Evolutionary conservation across 1,139 yeast species (phyloP).

Genomic region (Casaregolazyma suthepensis): DNA sequence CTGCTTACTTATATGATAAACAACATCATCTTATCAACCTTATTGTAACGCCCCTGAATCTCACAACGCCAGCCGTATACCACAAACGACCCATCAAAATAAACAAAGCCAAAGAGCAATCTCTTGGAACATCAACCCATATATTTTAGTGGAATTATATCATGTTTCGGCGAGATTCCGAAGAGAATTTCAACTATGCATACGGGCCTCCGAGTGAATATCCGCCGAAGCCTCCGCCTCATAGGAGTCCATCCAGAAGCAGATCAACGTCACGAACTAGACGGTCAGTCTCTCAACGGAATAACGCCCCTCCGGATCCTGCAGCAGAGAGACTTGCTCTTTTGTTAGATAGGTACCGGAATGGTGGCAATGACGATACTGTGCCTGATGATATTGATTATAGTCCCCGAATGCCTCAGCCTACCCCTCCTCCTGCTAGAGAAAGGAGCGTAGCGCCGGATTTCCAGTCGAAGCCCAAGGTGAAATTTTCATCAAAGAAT

Average conservation of each 20-base stretch:
- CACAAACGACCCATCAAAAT: background rate
- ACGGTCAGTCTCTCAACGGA: background rate
- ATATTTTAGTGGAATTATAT: background rate
- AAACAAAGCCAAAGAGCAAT: background rate
- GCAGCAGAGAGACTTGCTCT: constrained; percentile 1
- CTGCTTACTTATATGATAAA: too few relatives aligned
- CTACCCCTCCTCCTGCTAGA: background rate
- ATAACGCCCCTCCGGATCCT: background rate
- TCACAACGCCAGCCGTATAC: background rate
- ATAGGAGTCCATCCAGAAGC: background rate
- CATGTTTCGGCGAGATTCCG: background rate
- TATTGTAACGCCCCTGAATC: background rate
- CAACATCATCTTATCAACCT: background rate
- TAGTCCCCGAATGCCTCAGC: background rate
- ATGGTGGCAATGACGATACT: background rate
- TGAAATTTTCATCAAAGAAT: background rate
- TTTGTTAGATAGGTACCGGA: background rate
- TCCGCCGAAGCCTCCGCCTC: background rate
- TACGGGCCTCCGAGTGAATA: constrained; percentile 5
- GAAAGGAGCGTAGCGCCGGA: background rate
- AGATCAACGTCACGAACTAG: background rate
- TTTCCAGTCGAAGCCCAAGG: background rate
- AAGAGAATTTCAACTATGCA: background rate
- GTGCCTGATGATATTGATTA: background rate
- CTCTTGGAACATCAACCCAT: background rate